Evolutionary conservation across 1,284 basidiomycete genomes (phyloP), one percentile per base, ranked within the genome.

Genomic region (Abortiporus biennis): DNA sequence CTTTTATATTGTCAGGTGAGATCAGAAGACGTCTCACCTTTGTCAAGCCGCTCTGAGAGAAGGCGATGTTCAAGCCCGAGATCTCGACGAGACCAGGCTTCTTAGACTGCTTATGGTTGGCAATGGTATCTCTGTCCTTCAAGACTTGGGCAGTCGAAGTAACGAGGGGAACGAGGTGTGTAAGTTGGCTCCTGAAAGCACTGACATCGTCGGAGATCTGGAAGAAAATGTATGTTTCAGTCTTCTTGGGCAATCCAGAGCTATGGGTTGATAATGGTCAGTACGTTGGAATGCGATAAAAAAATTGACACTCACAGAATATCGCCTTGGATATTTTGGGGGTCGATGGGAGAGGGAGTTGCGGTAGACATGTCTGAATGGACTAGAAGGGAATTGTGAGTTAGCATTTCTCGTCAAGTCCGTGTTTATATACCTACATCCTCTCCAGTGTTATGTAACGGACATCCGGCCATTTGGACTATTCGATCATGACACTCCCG

Each of bases 321-420:
- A 47, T 73, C 72, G 25, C 70, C 71, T 53, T 74, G 71, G 49
- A 74, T 66, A 48, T 73, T 69, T 41, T 56, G 55, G 31, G 68
- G 62, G 47, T 72, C 49, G 25, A 50, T 36, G 22, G 48, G 43
- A 6, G 53, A 44, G 15, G 36, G 15, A 21, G 45, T 35, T n/a
- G n/a, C n/a, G n/a, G n/a, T n/a, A n/a, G n/a, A n/a, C n/a, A n/a
- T n/a, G n/a, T n/a, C n/a, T 34, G 25, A 39, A 24, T 5, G 15
- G 12, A 36, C 4, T 36, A 6, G 23, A 24, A 15, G 23, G 17
- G 21, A 25, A 3, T 15, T 25, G 22, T 17, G 35, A 6, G 19
- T n/a, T n/a, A n/a, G n/a, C n/a, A n/a, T n/a, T n/a, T n/a, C n/a
- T n/a, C n/a, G n/a, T n/a, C n/a, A n/a, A n/a, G n/a, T n/a, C n/a